Evolutionary conservation across 2,329 filamentous ascomycete species (phyloP), one percentile per base, ranked within the genome.

Genomic region (Colletotrichum endophyticum): DNA sequence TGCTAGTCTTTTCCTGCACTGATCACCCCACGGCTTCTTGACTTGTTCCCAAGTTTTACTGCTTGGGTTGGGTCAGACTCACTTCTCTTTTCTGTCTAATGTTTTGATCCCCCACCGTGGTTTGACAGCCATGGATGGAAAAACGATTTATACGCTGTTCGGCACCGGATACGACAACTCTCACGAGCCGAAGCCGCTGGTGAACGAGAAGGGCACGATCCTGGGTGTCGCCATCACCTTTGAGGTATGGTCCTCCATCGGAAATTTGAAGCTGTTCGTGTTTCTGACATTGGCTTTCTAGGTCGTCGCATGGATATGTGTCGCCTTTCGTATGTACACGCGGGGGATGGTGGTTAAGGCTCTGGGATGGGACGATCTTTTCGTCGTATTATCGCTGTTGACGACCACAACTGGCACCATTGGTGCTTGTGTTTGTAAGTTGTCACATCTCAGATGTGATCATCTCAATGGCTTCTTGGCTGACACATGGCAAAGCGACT

Each of bases 311-410:
- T 83, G 81, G 81, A 56, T 82, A 53, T 84, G 80, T 63, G 81
- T 83, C 57, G 75, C 71, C 13, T 72, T 82, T 66, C 78, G 82
- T 25, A 66, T 84, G 25, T 82, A 82, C 27, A 80, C 82, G 8
- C 81, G 84, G 16, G 77, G 80, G 28, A 59, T 67, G 25, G 77
- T 80, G 34, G 73, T 84, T 34, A 78, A 75, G 32, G 81, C 81
- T 25, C 70, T 83, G 6, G 84, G 84, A 22, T 84, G 80, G 81
- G 84, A 86, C 66, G 84, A 86, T 75, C 30, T 84, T 1, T 84
- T 85, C 56, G 81, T 86, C 22, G 70, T 84, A 2, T 64, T 84
- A 25, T 84, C 82, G 69, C 73, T 82, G 76, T 81, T 85, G 78
- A 53, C 61, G 6, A 75, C 67, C 2, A 77, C 72, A 3, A 36